phyloP scores from a whole-genome alignment of 352 stramenopile species.

The Phytophthora crassamura region DNA sequence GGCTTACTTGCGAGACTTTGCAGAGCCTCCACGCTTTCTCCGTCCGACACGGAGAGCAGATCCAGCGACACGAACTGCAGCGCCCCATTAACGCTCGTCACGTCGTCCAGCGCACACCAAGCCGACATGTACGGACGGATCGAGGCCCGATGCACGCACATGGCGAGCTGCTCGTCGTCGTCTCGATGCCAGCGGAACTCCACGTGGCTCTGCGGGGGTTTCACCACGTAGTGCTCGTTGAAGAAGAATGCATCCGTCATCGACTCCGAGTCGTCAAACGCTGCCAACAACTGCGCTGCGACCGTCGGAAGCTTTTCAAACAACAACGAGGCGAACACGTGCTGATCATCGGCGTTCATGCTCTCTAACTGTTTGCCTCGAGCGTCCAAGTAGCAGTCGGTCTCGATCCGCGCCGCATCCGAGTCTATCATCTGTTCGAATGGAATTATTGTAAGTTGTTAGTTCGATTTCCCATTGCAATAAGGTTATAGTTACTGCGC shows the following conservation, averaged over 20 bases:
- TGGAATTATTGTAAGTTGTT: no score
- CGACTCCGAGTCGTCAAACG: background rate
- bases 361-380: conserved; percentile 37
- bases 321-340: conserved; percentile 39
- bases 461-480: background rate
- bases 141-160: conserved; percentile 62
- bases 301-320: conserved; percentile 52
- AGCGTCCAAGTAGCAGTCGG: conserved; percentile 34
- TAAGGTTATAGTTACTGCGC: conserved; percentile 3
- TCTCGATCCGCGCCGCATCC: conserved; percentile 32
- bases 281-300: conserved; percentile 24
- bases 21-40: conserved; percentile 4
- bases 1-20: conserved; percentile 34
- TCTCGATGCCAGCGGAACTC: conserved; percentile 83
- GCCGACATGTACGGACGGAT: conserved; percentile 68
- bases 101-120: conserved; percentile 73
- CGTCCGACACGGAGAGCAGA: background rate
- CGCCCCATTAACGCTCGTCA: conserved; percentile 57
- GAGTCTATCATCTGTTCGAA: conserved; percentile 48
- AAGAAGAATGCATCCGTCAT: conserved; percentile 54
- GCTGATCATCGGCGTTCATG: background rate
- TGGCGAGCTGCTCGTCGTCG: conserved; percentile 76
- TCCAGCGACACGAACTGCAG: conserved; percentile 61
- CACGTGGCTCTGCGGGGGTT: conserved; percentile 57
- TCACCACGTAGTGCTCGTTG: conserved; percentile 85